Evolutionary conservation across 2,329 filamentous ascomycete genomes (phyloP).

Genomic region (Fusarium brevicatenulatum): DNA sequence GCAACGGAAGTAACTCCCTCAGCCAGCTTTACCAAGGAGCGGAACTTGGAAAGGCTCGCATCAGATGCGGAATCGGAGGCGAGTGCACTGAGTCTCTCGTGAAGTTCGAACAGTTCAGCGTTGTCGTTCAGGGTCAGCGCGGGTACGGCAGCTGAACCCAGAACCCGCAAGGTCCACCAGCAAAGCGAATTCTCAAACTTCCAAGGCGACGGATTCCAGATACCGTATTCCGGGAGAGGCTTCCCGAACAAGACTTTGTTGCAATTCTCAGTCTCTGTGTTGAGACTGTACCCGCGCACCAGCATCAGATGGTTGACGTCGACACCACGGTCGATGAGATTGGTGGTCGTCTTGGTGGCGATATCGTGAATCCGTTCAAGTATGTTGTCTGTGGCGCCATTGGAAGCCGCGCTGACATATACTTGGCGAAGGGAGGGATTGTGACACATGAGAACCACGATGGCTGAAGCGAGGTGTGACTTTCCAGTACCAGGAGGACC

Average conservation of each 20-base stretch:
- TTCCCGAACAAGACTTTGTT: fast-evolving
- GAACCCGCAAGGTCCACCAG: slow-evolving; percentile 11
- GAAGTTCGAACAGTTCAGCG: neutral
- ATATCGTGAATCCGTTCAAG: neutral
- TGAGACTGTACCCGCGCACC: neutral
- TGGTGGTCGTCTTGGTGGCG: fast-evolving
- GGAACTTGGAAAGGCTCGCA: neutral
- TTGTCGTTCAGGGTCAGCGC: neutral
- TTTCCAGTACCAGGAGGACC: slow-evolving; percentile 2
- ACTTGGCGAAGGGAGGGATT: neutral
- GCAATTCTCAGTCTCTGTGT: neutral
- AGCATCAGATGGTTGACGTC: neutral
- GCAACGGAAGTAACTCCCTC: neutral
- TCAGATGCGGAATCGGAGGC: fast-evolving
- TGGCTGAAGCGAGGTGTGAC: neutral
- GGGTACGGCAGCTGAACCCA: neutral
- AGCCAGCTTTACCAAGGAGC: neutral
- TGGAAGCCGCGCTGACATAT: neutral
- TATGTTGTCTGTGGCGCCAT: neutral
- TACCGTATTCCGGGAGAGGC: fast-evolving
- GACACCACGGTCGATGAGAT: fast-evolving
- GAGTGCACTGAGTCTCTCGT: neutral
- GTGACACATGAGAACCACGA: neutral
- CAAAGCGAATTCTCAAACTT: neutral
- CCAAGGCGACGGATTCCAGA: neutral